A percentile compares a stretch with the other conserved stretches of the same genome.
Conservation (phyloP, 1,284 basidiomycete species). For the Trametes polyzona region DNA sequence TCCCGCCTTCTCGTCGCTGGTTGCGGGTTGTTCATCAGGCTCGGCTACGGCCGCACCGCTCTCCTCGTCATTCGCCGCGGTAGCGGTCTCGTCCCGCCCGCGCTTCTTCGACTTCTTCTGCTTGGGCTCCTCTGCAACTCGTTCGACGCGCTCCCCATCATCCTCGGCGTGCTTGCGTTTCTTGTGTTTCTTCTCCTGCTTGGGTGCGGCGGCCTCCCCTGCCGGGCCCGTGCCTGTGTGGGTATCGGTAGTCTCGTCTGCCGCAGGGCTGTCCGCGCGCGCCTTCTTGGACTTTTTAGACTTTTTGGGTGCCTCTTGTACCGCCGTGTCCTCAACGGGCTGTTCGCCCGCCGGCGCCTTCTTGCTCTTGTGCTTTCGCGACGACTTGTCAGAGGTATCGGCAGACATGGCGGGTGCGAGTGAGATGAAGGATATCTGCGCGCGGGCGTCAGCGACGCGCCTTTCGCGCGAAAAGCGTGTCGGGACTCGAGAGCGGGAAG, state of each 20-base stretch:
- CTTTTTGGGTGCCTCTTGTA: neutral
- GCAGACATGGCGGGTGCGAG: constrained; percentile 4
- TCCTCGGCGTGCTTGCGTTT: constrained; percentile 17
- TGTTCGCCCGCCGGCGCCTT: constrained; percentile 1
- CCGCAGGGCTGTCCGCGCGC: neutral
- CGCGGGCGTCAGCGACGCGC: constrained; percentile 21
- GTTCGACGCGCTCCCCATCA: neutral
- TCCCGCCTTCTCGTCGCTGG: constrained; percentile 23
- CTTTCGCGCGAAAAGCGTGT: neutral
- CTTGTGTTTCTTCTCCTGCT: constrained; percentile 21
- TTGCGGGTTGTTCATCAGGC: neutral
- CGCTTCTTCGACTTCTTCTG: constrained; percentile 31
- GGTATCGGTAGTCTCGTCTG: neutral
- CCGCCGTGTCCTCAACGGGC: neutral
- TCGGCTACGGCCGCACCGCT: constrained; percentile 5
- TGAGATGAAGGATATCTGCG: neutral
- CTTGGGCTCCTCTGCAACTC: constrained; percentile 4
- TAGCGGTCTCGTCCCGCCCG: constrained; percentile 6
- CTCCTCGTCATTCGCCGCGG: constrained; percentile 18
- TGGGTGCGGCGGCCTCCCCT: neutral
- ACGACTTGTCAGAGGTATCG: constrained; percentile 1
- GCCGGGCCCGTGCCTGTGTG: neutral
- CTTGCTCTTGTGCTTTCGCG: constrained; percentile 20
- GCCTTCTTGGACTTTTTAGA: constrained; percentile 19
- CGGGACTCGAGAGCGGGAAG: neutral